A percentile compares a stretch with the other conserved stretches of the same genome.
phyloP scores from a whole-genome alignment of 23 red algal genomes.

The Gracilaria caudata region DNA sequence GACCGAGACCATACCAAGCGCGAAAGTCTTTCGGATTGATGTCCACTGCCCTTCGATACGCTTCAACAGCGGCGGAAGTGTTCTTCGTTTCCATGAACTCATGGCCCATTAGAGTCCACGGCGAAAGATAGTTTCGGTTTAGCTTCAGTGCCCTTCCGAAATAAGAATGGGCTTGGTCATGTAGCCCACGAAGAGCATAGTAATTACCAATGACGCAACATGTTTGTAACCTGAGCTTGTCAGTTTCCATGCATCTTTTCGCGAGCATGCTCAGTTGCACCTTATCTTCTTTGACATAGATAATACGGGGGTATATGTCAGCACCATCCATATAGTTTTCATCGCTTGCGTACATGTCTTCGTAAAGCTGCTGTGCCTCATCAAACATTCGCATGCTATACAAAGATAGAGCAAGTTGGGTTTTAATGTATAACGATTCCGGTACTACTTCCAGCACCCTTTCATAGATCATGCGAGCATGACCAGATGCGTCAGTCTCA shows the following conservation, averaged over 20 bases:
- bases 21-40: conserved; percentile 93
- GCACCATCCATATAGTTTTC: conserved; percentile 82
- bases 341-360: conserved; percentile 58
- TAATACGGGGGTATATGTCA: conserved; percentile 88
- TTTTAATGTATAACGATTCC: conserved; percentile 40
- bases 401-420: conserved; percentile 65
- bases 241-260: conserved; percentile 74
- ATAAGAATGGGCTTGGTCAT: conserved; percentile 91
- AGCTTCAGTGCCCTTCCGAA: conserved; percentile 93
- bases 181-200: conserved; percentile 86
- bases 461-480: conserved; percentile 56
- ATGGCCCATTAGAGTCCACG: conserved; percentile 98
- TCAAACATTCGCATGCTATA: conserved; percentile 92
- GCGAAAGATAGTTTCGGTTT: conserved; percentile 86
- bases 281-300: conserved; percentile 95
- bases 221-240: conserved; percentile 92
- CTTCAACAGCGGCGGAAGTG: conserved; percentile 89
- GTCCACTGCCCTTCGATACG: conserved; percentile 87
- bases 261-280: conserved; percentile 85
- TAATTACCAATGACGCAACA: conserved; percentile 99
- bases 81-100: conserved; percentile 99
- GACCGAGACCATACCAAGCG: conserved; percentile 93
- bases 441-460: conserved; percentile 56
- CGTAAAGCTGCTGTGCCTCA: conserved; percentile 72
- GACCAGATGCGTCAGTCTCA: conserved; percentile 51